Evolutionary conservation across 371 early-diverging fungal species (phyloP).

Genomic region (Basidiobolus meristosporus): DNA sequence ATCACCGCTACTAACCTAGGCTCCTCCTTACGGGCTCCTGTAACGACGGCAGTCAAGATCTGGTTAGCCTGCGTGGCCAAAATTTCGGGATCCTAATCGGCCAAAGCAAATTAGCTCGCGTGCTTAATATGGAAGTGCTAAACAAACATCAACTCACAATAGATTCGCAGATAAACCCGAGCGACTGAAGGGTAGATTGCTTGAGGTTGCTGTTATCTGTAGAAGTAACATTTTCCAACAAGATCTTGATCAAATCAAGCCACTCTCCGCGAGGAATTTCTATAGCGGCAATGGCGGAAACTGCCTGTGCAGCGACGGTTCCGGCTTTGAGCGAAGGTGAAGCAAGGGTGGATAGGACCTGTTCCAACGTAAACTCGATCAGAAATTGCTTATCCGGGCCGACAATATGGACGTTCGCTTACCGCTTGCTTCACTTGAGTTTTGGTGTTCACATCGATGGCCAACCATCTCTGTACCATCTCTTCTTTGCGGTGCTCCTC

Average conservation of each 20-base stretch:
- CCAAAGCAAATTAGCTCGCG: too few species aligned
- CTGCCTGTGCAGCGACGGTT: slow-evolving; percentile 52
- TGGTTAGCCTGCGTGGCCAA: slow-evolving; percentile 58
- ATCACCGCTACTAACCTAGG: too few species aligned
- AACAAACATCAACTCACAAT: too few species aligned
- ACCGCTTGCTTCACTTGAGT: slow-evolving; percentile 33
- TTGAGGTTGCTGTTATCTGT: slow-evolving; percentile 37
- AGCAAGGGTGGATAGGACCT: slow-evolving; percentile 49
- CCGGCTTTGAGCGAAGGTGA: slow-evolving; percentile 40
- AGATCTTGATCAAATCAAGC: slow-evolving; percentile 58
- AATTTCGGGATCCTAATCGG: slow-evolving; percentile 51
- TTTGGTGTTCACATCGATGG: slow-evolving; percentile 20
- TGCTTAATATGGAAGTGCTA: too few species aligned
- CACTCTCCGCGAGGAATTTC: slow-evolving; percentile 73
- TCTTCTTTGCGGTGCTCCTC: slow-evolving; percentile 47
- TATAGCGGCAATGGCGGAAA: slow-evolving; percentile 79
- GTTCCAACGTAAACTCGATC: slow-evolving; percentile 1
- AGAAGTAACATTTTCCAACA: slow-evolving; percentile 48
- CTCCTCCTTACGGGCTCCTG: slow-evolving; percentile 82
- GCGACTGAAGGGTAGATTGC: slow-evolving; percentile 60
- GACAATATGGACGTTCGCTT: slow-evolving; percentile 2
- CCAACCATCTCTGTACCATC: slow-evolving; percentile 48
- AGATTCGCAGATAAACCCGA: slow-evolving; percentile 82
- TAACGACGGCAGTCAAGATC: slow-evolving; percentile 81
- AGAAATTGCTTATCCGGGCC: background rate